A percentile compares a stretch with the other conserved stretches of the same genome.
Evolutionary conservation across 768 basidiomycete species (phyloP).

Genomic region (Hericium coralloides): DNA sequence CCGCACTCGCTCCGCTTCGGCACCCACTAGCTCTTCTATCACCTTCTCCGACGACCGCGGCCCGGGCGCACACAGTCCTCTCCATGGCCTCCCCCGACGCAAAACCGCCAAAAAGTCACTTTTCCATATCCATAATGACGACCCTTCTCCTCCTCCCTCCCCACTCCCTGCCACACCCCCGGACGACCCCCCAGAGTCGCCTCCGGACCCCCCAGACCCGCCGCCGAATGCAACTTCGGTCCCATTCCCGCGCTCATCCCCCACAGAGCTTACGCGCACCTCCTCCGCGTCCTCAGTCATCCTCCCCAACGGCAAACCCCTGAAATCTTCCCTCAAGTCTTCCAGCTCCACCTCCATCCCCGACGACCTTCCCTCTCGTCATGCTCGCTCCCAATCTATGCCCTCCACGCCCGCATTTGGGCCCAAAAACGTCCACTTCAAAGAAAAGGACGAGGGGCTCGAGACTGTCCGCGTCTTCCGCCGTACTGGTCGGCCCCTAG

Average conservation of each 20-base stretch:
- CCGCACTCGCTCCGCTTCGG: constrained; percentile 1
- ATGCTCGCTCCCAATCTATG: constrained; percentile 40
- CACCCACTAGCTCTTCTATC: neutral
- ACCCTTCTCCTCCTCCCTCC: constrained; percentile 8
- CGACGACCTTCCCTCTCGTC: constrained; percentile 14
- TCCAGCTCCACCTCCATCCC: constrained; percentile 39
- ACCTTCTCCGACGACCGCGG: constrained; percentile 11
- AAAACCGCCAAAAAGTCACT: constrained; percentile 5
- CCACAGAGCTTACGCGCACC: constrained; percentile 7
- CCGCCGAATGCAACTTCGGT: constrained; percentile 2
- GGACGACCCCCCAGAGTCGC: neutral
- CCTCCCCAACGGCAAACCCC: constrained; percentile 72
- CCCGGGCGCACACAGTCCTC: constrained; percentile 10
- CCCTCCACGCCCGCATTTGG: constrained; percentile 47
- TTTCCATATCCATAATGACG: constrained; percentile 13
- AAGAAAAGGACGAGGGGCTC: constrained; percentile 47
- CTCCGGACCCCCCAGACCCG: constrained; percentile 5
- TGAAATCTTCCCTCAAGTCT: constrained; percentile 78
- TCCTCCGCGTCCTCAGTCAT: constrained; percentile 33
- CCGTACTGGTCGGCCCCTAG: constrained; percentile 62
- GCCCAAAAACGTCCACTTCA: constrained; percentile 85
- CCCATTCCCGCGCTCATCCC: neutral
- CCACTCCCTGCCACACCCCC: neutral
- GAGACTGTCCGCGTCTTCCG: constrained; percentile 55
- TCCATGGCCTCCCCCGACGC: constrained; percentile 5